Base-by-base conservation (phyloP, 441 rosid species). In the Erodium texanum region DNA sequence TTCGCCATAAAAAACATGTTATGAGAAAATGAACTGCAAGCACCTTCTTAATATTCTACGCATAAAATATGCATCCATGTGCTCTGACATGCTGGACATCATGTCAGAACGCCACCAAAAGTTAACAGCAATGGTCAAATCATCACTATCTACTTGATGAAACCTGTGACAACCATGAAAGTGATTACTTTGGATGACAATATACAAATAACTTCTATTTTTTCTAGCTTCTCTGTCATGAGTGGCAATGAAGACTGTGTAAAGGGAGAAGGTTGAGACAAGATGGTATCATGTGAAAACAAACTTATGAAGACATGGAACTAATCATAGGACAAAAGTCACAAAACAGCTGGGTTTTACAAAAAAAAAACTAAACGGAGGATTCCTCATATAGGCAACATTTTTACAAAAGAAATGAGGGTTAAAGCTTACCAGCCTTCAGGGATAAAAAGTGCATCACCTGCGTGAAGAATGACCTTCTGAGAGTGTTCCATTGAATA, bases 361-460 rank as follows among this genome's bases (percentile, higher is more conserved):
- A n/a, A n/a, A n/a, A n/a, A n/a, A 24, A 18, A 50, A 62, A 54
- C 8, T 5, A 59, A 56, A 63, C 29, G 62, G 48, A 69, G 59
- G 22, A 54, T 66, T 34, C 70, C 50, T 27, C 45, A 20, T 7
- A 38, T 24, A 61, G 14, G 68, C 24, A 64, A 70, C 54, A 19
- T 14, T 66, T 54, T 48, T 41, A 14, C 23, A 38, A 67, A 64
- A 61, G 10, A 58, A 20, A 58, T 59, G 70, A 16, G 75, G 71
- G 70, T 69, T 75, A 80, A 56, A 52, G 24, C 88, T 84, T 85
- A 89, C 96, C 97, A 92, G 84, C 97, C 99, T 86, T 88, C 99
- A 43, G 98, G 99, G 76, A 94, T 89, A 85, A 92, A 94, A 77
- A 94, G 89, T 74, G 89, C 98, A 84, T 88, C 98, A 32, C 96